Base-by-base conservation (phyloP, 768 basidiomycete species). In the Lentinula lateritia region DNA sequence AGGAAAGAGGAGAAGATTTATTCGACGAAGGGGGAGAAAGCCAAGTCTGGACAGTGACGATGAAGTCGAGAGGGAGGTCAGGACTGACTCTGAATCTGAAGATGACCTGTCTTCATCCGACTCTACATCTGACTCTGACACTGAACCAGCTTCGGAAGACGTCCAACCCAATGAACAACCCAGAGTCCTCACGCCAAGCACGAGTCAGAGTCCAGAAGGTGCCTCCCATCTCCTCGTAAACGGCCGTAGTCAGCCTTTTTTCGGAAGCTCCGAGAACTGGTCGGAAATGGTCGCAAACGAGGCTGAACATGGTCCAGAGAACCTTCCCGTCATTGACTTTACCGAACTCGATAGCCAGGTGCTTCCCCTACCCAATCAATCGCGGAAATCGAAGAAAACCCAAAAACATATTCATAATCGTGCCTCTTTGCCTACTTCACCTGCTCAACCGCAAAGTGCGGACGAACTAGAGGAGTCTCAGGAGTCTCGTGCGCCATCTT, bases 201-300 rank as follows among this genome's bases (percentile, higher is more conserved):
- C 84, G 32, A 88, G 87, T 45, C 84, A 85, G 71, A 84, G 85
- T 66, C 82, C 86, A 23, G 79, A 78, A 35, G 75, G 76, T 46
- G 70, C 71, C 15, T 71, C 72, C 65, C 61, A 63, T 53, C 56
- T 66, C 61, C 53, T 64, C 62, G 60, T 67, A 5, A 75, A 75
- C 63, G 76, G 71, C 36, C 72, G 64, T 12, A 64, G 71, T 54
- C 70, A 78, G 32, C 76, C 83, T 15, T 86, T 90, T 71, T 87
- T 88, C 65, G 74, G 81, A 5, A 64, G 78, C 1, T 70, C 80
- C 35, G 80, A 81, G 15, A 81, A 83, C 66, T 93, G 92, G 92
- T 89, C 90, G 9, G 90, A 93, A 69, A 89, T 92, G 85, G 89
- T 92, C n/a, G 80, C 87, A 16, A 87, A 87, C 62, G 88, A 90